Evolutionary conservation across 2,329 filamentous ascomycete species (phyloP).

Genomic region (Venturiaceae sp.): DNA sequence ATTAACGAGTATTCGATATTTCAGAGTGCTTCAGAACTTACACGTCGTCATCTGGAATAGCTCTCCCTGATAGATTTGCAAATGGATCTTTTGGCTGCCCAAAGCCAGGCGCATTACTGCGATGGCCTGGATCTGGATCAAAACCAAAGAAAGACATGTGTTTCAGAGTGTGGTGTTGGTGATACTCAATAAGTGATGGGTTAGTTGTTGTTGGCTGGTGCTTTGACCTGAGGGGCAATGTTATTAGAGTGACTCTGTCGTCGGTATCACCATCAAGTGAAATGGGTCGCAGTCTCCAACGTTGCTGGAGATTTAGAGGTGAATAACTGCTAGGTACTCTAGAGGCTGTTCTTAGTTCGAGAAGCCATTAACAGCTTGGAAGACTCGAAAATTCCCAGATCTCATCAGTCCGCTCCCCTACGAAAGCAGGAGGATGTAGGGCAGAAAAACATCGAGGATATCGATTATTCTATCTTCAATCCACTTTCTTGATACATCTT

Average conservation of each 20-base stretch:
- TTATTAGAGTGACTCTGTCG: neutral
- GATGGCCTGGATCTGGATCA: constrained; percentile 61
- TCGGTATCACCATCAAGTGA: too few species aligned
- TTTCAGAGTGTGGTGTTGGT: neutral
- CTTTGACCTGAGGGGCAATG: neutral
- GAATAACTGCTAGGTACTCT: too few species aligned
- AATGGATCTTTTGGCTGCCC: constrained; percentile 79
- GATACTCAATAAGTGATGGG: neutral
- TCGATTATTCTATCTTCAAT: too few species aligned
- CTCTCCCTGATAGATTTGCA: constrained; percentile 59
- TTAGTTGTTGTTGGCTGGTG: neutral
- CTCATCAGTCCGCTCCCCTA: too few species aligned
- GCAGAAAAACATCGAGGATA: too few species aligned
- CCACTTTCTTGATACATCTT: too few species aligned
- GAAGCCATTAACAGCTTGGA: too few species aligned
- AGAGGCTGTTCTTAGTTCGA: too few species aligned
- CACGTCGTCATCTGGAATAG: constrained; percentile 47
- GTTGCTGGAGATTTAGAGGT: neutral
- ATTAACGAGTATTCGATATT: constrained; percentile 38
- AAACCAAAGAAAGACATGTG: constrained; percentile 66
- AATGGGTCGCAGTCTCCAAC: neutral
- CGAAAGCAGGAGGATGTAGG: too few species aligned
- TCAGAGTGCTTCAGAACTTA: too few species aligned
- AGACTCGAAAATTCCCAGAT: too few species aligned
- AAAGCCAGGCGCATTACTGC: constrained; percentile 66